Evolutionary conservation across 441 rosid species (phyloP).

Genomic region (Adansonia grandidieri): DNA sequence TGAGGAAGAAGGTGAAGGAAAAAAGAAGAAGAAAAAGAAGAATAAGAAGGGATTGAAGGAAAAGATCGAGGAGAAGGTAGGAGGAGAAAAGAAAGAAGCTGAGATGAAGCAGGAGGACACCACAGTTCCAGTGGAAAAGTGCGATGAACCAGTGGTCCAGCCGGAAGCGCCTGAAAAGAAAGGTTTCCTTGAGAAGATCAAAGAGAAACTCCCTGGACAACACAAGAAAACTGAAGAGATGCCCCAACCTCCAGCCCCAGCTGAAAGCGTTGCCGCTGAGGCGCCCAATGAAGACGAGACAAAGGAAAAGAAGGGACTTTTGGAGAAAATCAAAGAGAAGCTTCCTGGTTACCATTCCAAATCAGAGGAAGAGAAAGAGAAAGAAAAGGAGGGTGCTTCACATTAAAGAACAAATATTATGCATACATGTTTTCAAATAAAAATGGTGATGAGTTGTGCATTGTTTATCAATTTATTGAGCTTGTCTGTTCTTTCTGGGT

Average conservation of each 20-base stretch:
- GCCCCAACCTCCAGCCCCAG: conserved; percentile 26
- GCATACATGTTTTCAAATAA: not conserved
- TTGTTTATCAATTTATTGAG: not conserved
- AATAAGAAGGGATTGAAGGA: conserved; percentile 52
- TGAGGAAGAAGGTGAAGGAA: conserved; percentile 66
- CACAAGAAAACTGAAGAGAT: conserved; percentile 50
- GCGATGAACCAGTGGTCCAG: conserved; percentile 10
- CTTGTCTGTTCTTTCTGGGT: not conserved
- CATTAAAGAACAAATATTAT: not conserved
- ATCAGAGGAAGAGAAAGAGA: conserved; percentile 21
- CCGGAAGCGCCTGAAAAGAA: conserved; percentile 47
- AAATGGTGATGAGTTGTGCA: not conserved
- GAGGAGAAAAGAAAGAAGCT: conserved; percentile 46
- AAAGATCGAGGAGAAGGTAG: conserved; percentile 51
- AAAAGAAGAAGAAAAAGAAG: conserved; percentile 40
- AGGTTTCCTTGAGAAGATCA: conserved; percentile 60
- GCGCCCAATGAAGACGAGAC: conserved; percentile 14
- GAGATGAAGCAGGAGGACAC: conserved; percentile 33
- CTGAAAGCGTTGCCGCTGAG: conserved; percentile 26
- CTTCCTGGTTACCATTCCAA: conserved; percentile 68
- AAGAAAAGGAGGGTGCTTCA: not conserved
- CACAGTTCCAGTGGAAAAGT: conserved; percentile 41
- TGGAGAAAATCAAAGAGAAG: conserved; percentile 62
- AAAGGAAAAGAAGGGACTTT: conserved; percentile 59
- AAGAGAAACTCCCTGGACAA: conserved; percentile 60